phyloP scores from a whole-genome alignment of 2,329 filamentous ascomycete genomes.

The Pseudocercospora pini-densiflorae region DNA sequence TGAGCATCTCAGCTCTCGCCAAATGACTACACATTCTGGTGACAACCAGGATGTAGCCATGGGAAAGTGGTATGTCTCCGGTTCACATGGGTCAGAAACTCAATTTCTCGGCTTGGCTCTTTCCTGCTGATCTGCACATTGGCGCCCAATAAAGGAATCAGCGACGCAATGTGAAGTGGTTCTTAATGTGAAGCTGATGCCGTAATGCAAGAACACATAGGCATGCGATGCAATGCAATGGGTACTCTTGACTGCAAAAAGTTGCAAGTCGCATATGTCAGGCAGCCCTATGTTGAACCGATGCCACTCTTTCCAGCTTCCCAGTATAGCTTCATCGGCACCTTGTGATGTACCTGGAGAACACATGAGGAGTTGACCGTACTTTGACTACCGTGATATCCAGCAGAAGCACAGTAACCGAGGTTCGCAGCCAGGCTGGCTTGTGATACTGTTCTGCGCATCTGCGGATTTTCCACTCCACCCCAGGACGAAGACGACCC shows the following conservation, averaged over 20 bases:
- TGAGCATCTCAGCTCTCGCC: background rate
- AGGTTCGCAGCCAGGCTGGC: background rate
- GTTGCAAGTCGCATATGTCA: background rate
- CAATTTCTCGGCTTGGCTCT: background rate
- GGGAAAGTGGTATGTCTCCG: background rate
- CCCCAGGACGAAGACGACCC: too few species aligned
- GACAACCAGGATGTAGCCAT: background rate
- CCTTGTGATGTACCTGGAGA: background rate
- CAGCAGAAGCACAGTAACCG: background rate
- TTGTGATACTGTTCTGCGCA: background rate
- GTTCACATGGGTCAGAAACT: background rate
- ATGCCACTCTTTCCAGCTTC: background rate
- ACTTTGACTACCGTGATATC: background rate
- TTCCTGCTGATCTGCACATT: background rate
- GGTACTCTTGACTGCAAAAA: too few species aligned
- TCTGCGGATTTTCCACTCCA: background rate
- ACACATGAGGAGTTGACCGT: background rate
- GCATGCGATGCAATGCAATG: too few species aligned
- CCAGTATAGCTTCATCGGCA: background rate
- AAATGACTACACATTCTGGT: background rate
- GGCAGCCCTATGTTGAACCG: background rate
- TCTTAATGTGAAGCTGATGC: too few species aligned
- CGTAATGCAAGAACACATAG: background rate
- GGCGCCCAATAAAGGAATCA: too few species aligned
- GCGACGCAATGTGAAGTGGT: too few species aligned